Evolutionary conservation across 2,329 filamentous ascomycete genomes (phyloP).

Genomic region (Xylaria sp.): DNA sequence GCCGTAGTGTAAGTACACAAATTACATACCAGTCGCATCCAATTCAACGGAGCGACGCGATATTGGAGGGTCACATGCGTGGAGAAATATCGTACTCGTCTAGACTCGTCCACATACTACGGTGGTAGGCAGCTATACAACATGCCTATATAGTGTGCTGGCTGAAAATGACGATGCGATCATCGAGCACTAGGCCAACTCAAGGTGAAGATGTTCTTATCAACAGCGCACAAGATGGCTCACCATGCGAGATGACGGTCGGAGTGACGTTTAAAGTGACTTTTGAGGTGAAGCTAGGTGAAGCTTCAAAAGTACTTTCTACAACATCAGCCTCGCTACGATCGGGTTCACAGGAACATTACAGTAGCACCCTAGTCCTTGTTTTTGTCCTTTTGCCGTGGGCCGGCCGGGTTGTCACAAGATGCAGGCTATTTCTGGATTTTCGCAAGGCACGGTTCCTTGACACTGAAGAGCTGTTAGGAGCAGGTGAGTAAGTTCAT

Average conservation of each 20-base stretch:
- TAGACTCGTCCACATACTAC: not conserved
- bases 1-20: not conserved
- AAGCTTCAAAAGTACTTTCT: not conserved
- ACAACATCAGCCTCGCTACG: not conserved
- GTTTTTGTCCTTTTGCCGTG: not conserved
- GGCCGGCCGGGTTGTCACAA: too few species aligned
- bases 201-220: not conserved
- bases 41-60: constrained; percentile 13
- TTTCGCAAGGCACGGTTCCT: not conserved
- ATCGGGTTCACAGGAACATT: not conserved
- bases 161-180: constrained; percentile 30
- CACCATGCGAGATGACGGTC: constrained; percentile 25
- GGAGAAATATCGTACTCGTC: constrained; percentile 5
- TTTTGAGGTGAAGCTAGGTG: not conserved
- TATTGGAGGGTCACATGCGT: not conserved
- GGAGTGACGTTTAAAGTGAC: constrained; percentile 14
- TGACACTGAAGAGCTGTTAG: not conserved
- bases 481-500: constrained; percentile 18
- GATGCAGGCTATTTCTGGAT: constrained; percentile 1
- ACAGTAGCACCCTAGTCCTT: not conserved
- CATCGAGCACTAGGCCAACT: constrained; percentile 23
- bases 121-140: not conserved
- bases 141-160: not conserved
- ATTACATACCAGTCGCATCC: constrained; percentile 1
- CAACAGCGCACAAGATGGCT: constrained; percentile 9